Evolutionary conservation across 768 basidiomycete genomes (phyloP), one percentile per base, ranked within the genome.

Genomic region (Collybia sordida): DNA sequence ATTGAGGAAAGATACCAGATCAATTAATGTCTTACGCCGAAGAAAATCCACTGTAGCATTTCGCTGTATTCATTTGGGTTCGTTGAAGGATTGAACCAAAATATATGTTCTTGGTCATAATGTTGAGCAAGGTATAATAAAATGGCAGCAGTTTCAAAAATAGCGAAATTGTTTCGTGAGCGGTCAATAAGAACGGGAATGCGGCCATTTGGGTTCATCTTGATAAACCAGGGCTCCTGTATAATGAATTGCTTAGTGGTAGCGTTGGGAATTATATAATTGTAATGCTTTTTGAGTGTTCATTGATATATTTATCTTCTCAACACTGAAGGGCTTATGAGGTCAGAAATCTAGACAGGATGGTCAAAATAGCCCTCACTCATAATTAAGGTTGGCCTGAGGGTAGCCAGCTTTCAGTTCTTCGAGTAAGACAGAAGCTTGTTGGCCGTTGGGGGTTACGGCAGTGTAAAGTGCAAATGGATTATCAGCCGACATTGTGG

Each of bases 41-140:
- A 94, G 71, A 93, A 90, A 39, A 93, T 82, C 93, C 91, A 95
- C 61, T 91, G 90, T 21, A 91, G 59, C 70, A 82, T 74, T 66
- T 88, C 85, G 60, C 82, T 86, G 59, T 85, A 82, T 27, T 83
- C 74, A 37, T 88, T 73, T 1, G 83, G 75, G 2, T 81, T 69
- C 18, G 59, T 72, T 22, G 56, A 67, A 2, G 74, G 69, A 55
- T 86, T 75, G 67, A 88, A 93, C 57, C 71, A 78, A 61, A 93
- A 88, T 55, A 79, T 77, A 60, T 76, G 67, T n/a, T 88, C 80
- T 56, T 75, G 83, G 66, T 96, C 93, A 59, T 86, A 93, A 62
- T 86, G 80, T 59, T 90, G 85, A 12, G 77, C 75, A 40, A 96
- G 81, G 62, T 90, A 95, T 14, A 93, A 66, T 45, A 93, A 65